A percentile compares a stretch with the other conserved stretches of the same genome.
Conservation (phyloP, 139 green algal species). For the Auxenochlorella pyrenoidosa region DNA sequence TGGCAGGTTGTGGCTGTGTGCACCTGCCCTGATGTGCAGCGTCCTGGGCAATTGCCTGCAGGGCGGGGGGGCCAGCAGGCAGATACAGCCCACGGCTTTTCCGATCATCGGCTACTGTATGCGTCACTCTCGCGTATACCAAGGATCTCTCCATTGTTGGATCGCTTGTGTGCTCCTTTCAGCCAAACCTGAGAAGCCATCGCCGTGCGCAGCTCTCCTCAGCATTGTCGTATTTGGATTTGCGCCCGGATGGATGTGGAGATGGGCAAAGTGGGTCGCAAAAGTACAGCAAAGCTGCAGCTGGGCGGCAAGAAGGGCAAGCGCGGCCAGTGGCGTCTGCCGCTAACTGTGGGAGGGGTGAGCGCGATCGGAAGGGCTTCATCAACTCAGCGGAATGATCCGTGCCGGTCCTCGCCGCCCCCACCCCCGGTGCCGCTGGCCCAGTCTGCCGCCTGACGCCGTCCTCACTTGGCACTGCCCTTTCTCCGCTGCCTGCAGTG, state of each 20-base stretch:
- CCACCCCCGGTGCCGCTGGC: not conserved
- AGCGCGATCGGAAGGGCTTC: not conserved
- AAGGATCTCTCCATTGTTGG: no score
- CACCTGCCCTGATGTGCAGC: no score
- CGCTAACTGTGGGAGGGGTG: constrained; percentile 7
- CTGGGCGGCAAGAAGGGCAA: not conserved
- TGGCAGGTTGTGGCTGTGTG: no score
- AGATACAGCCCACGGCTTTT: not conserved
- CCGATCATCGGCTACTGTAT: not conserved
- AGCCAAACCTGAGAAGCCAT: no score
- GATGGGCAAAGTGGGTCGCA: no score
- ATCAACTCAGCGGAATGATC: not conserved
- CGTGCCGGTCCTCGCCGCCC: not conserved
- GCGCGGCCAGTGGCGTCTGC: not conserved
- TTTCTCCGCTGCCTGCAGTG: constrained; percentile 24
- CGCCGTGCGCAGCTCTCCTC: no score
- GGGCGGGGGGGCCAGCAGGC: not conserved
- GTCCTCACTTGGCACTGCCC: not conserved
- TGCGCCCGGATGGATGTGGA: no score
- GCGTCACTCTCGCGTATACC: no score
- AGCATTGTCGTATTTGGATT: no score
- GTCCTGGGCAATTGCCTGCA: no score
- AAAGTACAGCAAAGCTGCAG: not conserved
- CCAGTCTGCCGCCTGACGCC: not conserved
- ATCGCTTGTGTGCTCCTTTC: no score